Evolutionary conservation across 768 basidiomycete species (phyloP), one percentile per base, ranked within the genome.

Genomic region (Clitopilus hobsonii): DNA sequence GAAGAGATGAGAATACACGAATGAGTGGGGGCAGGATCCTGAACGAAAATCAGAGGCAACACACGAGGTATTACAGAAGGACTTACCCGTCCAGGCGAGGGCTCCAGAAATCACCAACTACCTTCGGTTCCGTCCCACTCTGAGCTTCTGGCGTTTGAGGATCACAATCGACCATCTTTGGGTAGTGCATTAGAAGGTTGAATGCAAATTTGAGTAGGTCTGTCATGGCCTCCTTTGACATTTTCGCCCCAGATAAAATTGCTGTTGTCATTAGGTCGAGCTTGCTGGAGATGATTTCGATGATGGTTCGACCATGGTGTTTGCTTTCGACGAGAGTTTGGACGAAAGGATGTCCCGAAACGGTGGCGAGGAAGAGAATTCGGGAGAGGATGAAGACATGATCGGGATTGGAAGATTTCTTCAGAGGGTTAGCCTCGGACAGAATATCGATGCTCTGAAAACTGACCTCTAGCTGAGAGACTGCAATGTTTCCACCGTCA

Each of bases 181-280:
- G 91, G 68, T 91, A 94, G 65, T 89, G 88, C 38, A 84, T 67
- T 51, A 92, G 74, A 26, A 96, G 66, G 66, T 96, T 94, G 69
- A 91, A 94, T 2, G 81, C 74, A 48, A 94, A 77, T 65, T 98
- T 98, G 54, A 98, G 78, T 23, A 94, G 65, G 67, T 98, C 94
- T 3, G 81, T 78, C 73, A 89, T 79, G 2, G 94, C 91, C 54
- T 91, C 89, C 60, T 78, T 79, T 26, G 83, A 74, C 72, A 82
- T 75, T 58, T 79, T 74, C 18, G 77, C 64, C 55, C 83, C 78
- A 36, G 73, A 69, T 38, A 83, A 74, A 56, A 88, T 73, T 49
- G 69, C 71, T 38, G 65, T 68, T 2, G 74, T 69, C 26, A 89
- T 72, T 27, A 76, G 66, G 56, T 89, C 89, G 16, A 90, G 72